Evolutionary conservation across 73 alveolate species (phyloP).

Genomic region (Diophrys sp.): DNA sequence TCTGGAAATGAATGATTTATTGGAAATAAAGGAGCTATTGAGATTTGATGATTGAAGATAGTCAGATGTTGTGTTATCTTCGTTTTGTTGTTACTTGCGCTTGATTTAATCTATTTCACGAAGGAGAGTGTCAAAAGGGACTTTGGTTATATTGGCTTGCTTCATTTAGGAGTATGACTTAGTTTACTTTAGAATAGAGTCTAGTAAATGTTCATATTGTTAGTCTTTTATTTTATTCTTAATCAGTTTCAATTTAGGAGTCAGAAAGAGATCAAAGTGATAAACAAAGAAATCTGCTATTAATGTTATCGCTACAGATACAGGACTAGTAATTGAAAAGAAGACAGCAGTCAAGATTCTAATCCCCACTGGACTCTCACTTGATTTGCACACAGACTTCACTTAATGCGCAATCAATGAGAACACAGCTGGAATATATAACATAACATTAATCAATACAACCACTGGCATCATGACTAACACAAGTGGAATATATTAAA

Average conservation of each 20-base stretch:
- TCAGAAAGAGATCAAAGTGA: background rate
- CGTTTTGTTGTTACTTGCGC: background rate
- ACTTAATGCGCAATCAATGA: background rate
- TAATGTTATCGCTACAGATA: too few relatives aligned
- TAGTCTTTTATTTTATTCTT: background rate
- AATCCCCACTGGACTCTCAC: background rate
- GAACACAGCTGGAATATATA: background rate
- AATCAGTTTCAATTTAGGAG: background rate
- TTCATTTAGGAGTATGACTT: background rate
- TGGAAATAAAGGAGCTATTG: background rate
- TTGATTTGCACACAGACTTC: background rate
- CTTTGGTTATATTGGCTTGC: background rate
- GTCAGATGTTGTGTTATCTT: background rate
- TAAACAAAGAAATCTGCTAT: background rate
- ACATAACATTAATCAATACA: background rate
- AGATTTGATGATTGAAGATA: too few relatives aligned
- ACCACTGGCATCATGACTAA: background rate
- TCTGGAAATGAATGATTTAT: background rate
- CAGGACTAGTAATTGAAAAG: background rate
- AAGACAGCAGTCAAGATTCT: background rate
- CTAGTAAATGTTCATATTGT: background rate
- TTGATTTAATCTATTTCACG: background rate
- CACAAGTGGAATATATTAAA: too few relatives aligned
- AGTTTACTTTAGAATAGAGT: background rate
- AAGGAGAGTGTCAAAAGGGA: background rate